Evolutionary conservation across 208 protist genomes (phyloP).

Genomic region (Leishmania martiniquensis): DNA sequence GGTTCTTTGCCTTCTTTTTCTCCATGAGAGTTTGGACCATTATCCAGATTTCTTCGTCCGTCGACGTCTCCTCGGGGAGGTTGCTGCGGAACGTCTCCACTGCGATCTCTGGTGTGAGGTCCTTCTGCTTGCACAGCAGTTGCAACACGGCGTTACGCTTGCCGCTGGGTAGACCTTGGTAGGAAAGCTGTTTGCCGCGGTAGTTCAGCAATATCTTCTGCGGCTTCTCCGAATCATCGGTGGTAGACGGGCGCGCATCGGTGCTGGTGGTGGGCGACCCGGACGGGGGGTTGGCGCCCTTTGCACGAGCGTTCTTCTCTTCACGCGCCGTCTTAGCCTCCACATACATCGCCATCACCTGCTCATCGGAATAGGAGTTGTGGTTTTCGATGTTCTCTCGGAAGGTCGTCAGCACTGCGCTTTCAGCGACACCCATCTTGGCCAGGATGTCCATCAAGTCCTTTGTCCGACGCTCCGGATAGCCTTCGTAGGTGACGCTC

Average conservation of each 20-base stretch:
- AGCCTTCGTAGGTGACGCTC: slow-evolving; percentile 73
- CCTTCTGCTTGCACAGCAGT: slow-evolving; percentile 68
- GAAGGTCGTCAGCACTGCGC: slow-evolving; percentile 53
- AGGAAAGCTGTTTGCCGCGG: slow-evolving; percentile 73
- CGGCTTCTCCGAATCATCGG: slow-evolving; percentile 47
- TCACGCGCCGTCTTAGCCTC: slow-evolving; percentile 46
- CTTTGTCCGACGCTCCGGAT: slow-evolving; percentile 57
- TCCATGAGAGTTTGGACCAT: slow-evolving; percentile 47
- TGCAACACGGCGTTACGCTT: slow-evolving; percentile 75
- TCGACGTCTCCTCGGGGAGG: slow-evolving; percentile 45
- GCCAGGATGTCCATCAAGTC: slow-evolving; percentile 84
- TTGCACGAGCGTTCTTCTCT: slow-evolving; percentile 42
- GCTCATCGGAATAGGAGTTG: slow-evolving; percentile 44
- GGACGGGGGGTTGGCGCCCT: not conserved
- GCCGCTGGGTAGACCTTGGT: slow-evolving; percentile 66
- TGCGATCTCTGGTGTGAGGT: slow-evolving; percentile 48
- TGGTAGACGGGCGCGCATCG: not conserved
- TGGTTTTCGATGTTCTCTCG: slow-evolving; percentile 75
- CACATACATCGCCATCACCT: slow-evolving; percentile 52
- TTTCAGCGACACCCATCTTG: slow-evolving; percentile 61
- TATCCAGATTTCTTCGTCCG: slow-evolving; percentile 62
- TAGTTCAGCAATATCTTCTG: slow-evolving; percentile 71
- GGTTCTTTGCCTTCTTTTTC: slow-evolving; percentile 30
- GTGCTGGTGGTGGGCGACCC: not conserved
- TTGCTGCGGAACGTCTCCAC: slow-evolving; percentile 75